Percentiles rank a stretch among this genome's conserved stretches.
phyloP scores from a whole-genome alignment of 2,329 filamentous ascomycete genomes.

The Fusarium abutilonis region DNA sequence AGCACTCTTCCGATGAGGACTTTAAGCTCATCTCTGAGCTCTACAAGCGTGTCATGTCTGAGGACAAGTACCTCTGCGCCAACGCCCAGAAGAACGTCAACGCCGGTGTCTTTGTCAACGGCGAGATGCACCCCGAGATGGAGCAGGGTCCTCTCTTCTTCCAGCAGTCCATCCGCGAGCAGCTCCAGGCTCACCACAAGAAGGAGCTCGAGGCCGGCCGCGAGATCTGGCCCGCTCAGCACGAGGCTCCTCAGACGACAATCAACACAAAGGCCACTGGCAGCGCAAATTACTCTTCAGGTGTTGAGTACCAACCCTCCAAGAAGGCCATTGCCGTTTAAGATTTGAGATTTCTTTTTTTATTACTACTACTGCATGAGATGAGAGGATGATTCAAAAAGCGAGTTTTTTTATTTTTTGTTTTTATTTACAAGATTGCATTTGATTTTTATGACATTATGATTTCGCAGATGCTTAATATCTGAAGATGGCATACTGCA shows the following conservation, averaged over 20 bases:
- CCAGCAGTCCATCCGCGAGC: constrained; percentile 61
- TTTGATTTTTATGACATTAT: constrained; percentile 33
- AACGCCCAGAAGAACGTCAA: constrained; percentile 69
- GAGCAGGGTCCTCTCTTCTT: constrained; percentile 69
- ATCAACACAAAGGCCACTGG: constrained; percentile 36
- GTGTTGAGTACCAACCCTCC: constrained; percentile 48
- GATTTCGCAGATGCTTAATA: constrained; percentile 29
- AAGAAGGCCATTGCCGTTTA: constrained; percentile 38
- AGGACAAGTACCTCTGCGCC: constrained; percentile 71
- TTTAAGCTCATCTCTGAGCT: constrained; percentile 67
- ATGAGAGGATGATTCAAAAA: constrained; percentile 25
- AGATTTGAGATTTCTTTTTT: neutral
- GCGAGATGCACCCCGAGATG: constrained; percentile 68
- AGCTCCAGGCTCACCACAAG: constrained; percentile 58
- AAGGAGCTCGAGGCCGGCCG: constrained; percentile 55
- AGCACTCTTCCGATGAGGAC: constrained; percentile 65
- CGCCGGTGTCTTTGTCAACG: constrained; percentile 69
- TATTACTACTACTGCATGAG: neutral
- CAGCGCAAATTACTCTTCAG: constrained; percentile 49
- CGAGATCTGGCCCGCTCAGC: constrained; percentile 64
- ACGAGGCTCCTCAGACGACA: constrained; percentile 46
- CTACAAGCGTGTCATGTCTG: constrained; percentile 71
- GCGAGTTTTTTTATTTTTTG: constrained; percentile 12
- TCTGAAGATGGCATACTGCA: constrained; percentile 23
- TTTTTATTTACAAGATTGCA: constrained; percentile 32